phyloP scores from a whole-genome alignment of 345 rosid species.

The Geranium rotundifolium region DNA sequence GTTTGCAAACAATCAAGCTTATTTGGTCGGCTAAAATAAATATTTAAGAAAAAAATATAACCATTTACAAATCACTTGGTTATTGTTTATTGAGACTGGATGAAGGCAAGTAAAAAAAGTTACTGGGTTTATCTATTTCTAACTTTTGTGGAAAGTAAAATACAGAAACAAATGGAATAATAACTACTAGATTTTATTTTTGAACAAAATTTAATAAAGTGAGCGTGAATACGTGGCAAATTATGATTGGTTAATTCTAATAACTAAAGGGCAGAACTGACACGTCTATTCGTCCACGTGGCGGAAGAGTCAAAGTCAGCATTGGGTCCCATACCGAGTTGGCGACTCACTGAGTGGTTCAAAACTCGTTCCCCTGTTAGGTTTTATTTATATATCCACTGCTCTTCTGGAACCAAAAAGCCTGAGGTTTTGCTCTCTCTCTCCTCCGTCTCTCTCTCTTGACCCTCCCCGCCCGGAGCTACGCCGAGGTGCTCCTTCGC shows the following conservation, averaged over 20 bases:
- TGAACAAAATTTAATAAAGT: too few species aligned
- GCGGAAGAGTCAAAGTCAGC: neutral
- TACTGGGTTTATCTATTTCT: too few species aligned
- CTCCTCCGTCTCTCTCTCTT: too few species aligned
- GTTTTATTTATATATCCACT: neutral
- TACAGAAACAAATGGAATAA: too few species aligned
- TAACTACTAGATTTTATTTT: too few species aligned
- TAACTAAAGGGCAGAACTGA: neutral
- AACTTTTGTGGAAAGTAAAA: too few species aligned
- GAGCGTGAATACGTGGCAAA: neutral
- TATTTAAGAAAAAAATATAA: too few species aligned
- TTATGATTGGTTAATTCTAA: neutral
- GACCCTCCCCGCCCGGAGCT: neutral
- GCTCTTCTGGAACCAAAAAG: neutral
- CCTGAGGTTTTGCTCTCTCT: neutral
- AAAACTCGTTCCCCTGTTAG: neutral
- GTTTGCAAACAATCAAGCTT: too few species aligned
- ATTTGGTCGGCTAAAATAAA: too few species aligned
- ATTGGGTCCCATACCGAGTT: neutral
- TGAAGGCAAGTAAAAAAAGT: too few species aligned
- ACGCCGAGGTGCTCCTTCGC: neutral
- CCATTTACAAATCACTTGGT: too few species aligned
- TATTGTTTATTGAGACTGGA: too few species aligned
- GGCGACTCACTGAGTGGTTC: neutral
- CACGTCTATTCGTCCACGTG: neutral